Evolutionary conservation across 2,329 filamentous ascomycete genomes (phyloP), one percentile per base, ranked within the genome.

Genomic region (Phialophora expanda): DNA sequence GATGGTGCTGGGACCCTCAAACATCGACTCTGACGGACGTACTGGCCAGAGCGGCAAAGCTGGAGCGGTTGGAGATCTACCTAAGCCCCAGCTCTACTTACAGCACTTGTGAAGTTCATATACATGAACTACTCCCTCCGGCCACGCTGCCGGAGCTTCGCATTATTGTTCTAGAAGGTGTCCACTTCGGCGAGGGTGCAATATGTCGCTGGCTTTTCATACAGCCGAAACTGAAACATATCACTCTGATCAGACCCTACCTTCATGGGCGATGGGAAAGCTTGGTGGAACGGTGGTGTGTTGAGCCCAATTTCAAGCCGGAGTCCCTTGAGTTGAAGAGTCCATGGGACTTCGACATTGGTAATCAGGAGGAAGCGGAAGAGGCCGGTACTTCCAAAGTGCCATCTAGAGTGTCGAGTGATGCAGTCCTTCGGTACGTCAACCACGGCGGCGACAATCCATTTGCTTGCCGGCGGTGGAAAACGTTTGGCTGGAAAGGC

Each of bases 391-490:
- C 28, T 3, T 11, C 12, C 48, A 24, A 22, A 26, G 60, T 66
- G 9, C 64, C 64, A 34, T 22, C 61, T 1, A 61, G 65, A 17
- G 55, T 66, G 7, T 32, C 61, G 11, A 55, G 53, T 34, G 38
- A 30, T 22, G 65, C 46, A 12, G 7, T 60, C 3, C 61, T 66
- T 24, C 20, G 56, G 7, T 66, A 56, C 32, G 59, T 66, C 41
- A 66, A 66, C n/a, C 11, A 57, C 41, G 61, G 65, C n/a, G 65
- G 61, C n/a, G 22, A 11, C 14, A 61, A 66, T 53, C 65, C 65
- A 12, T 61, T 66, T 12, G 22, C 22, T 12, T 1, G 1, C 50
- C 61, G 60, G 26, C 32, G 48, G 4, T 66, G 61, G 65, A 61
- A 41, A 50, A 44, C 9, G 14, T 59, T 56, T 17, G 61, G 41